Evolutionary conservation across 75 land plant genomes (phyloP).

Genomic region (Sequoiadendron giganteum): DNA sequence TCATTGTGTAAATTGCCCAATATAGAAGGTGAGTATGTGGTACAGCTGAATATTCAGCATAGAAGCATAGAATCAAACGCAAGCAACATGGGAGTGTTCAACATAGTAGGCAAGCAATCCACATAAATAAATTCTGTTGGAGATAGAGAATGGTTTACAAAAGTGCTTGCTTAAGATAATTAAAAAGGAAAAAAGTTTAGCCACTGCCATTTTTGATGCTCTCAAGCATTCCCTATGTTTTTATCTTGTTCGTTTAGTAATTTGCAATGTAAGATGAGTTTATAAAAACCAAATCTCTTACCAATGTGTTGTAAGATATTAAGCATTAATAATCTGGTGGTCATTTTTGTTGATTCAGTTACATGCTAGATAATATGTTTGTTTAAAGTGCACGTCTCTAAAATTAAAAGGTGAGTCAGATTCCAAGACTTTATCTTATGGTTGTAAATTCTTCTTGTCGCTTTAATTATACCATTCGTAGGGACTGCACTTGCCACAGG

Average conservation of each 20-base stretch:
- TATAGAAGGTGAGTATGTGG: background rate
- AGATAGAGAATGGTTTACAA: background rate
- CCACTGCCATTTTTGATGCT: background rate
- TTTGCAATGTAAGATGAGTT: background rate
- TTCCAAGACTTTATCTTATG: background rate
- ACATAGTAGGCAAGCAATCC: no score
- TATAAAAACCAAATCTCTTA: background rate
- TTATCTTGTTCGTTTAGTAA: background rate
- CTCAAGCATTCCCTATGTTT: background rate
- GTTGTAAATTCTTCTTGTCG: background rate
- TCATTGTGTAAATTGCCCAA: background rate
- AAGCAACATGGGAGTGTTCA: no score
- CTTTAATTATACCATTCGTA: background rate
- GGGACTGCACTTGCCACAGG: background rate
- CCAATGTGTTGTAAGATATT: background rate
- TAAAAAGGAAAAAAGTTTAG: no score
- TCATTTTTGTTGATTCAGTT: background rate
- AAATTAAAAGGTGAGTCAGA: background rate
- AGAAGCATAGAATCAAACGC: no score
- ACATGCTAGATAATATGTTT: background rate
- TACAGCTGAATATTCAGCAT: no score
- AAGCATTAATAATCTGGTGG: background rate
- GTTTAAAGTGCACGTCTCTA: background rate
- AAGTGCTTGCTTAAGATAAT: background rate
- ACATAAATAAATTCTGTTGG: background rate